Conservation (phyloP, 352 stramenopile species). For the Phytophthora aleatoria region DNA sequence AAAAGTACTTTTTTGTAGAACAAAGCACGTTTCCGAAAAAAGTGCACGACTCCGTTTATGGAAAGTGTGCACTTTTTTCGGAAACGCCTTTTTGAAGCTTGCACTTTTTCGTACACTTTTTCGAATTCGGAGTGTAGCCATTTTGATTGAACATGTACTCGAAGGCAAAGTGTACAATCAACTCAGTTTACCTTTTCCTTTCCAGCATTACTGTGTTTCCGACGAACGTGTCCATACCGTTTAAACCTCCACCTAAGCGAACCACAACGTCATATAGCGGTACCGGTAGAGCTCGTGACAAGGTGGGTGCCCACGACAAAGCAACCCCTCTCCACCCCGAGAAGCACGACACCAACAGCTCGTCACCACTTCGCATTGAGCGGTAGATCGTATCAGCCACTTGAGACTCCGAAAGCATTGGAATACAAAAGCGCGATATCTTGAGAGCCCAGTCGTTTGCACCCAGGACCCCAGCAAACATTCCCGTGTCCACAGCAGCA, state of each 20-base stretch:
- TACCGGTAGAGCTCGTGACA: constrained; percentile 65
- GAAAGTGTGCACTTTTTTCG: no score
- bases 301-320: constrained; percentile 52
- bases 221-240: constrained; percentile 82
- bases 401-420: constrained; percentile 50
- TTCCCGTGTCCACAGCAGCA: constrained; percentile 71
- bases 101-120: no score
- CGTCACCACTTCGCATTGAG: constrained; percentile 55
- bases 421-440: constrained; percentile 48
- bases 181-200: constrained; percentile 11
- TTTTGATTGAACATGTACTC: no score
- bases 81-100: no score
- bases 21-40: no score
- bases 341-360: constrained; percentile 75
- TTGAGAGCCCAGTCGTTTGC: constrained; percentile 44
- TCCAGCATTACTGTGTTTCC: constrained; percentile 48
- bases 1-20: no score
- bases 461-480: constrained; percentile 70
- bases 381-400: constrained; percentile 58
- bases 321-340: constrained; percentile 53
- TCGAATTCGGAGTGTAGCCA: no score
- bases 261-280: constrained; percentile 58
- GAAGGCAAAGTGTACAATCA: no score
- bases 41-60: no score
- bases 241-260: constrained; percentile 57